These are phyloP conservation scores for Alloascoidea hylecoeti DNA, from an alignment of 805 yeast species.

Conservation along the genomic window DNA sequence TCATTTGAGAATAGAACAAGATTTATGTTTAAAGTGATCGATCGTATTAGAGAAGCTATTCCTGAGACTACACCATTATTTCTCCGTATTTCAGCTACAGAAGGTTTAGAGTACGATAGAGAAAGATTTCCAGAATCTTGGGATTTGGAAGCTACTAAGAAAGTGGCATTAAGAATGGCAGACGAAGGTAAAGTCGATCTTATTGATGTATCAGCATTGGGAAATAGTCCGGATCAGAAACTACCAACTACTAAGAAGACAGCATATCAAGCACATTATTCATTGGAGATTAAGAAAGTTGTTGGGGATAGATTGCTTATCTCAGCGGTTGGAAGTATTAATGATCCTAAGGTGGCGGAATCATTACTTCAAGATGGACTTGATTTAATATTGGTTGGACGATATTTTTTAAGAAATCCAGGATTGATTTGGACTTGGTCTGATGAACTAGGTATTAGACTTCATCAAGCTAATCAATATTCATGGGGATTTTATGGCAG, in stretches of 20 bases:
- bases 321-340: conserved; percentile 32
- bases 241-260: conserved; percentile 17
- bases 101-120: conserved; percentile 15
- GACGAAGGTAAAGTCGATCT: no score
- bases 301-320: conserved; percentile 27
- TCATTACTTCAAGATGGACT: no score
- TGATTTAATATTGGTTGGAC: no score
- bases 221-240: conserved; percentile 20
- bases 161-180: no score
- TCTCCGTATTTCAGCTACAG: conserved; percentile 32
- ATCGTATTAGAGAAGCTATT: conserved; percentile 24
- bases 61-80: conserved; percentile 31
- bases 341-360: conserved; percentile 15
- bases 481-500: no score
- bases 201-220: conserved; percentile 42
- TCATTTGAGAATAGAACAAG: conserved; percentile 41
- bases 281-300: conserved; percentile 26
- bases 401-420: no score
- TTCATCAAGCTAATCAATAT: no score
- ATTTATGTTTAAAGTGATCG: conserved; percentile 33
- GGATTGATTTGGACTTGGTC: no score
- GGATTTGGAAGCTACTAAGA: no score
- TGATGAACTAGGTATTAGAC: no score
- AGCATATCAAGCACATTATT: conserved; percentile 24
- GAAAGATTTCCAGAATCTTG: no score